Percentiles rank a stretch among this genome's conserved stretches.
These are phyloP conservation scores for Amanita phalloides DNA, from an alignment of 768 basidiomycete genomes.

Conservation along the genomic window DNA sequence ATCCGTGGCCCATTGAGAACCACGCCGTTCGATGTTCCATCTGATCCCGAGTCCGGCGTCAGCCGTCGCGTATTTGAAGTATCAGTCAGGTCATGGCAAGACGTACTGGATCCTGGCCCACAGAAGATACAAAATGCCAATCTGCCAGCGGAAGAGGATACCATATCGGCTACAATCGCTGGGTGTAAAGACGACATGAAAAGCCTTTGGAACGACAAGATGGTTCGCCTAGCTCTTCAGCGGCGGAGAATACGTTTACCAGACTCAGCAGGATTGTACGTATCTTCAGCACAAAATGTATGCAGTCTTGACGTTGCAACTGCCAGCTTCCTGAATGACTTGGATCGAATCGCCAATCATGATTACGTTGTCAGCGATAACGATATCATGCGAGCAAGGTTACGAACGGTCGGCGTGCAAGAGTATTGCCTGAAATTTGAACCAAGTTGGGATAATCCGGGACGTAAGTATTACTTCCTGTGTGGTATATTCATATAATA, in stretches of 20 bases:
- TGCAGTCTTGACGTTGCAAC: not conserved
- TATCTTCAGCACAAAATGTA: not conserved
- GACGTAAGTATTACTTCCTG: constrained; percentile 14
- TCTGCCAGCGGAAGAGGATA: constrained; percentile 16
- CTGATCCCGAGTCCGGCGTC: constrained; percentile 12
- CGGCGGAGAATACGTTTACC: constrained; percentile 38
- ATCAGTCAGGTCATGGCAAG: constrained; percentile 43
- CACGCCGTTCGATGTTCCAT: constrained; percentile 32
- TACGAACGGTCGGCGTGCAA: constrained; percentile 64
- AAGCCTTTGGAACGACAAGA: constrained; percentile 50
- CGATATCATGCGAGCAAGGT: constrained; percentile 60
- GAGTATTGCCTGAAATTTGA: constrained; percentile 46
- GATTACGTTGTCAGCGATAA: constrained; percentile 60
- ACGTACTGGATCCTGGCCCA: constrained; percentile 23
- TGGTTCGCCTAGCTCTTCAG: constrained; percentile 37
- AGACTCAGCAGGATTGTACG: constrained; percentile 63
- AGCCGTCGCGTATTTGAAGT: constrained; percentile 30
- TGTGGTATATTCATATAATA: not conserved
- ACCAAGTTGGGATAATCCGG: constrained; percentile 26
- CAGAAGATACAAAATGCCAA: constrained; percentile 1
- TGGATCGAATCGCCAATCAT: constrained; percentile 50
- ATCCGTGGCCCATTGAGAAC: constrained; percentile 24
- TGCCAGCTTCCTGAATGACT: constrained; percentile 55
- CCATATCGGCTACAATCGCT: constrained; percentile 41
- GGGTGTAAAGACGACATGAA: constrained; percentile 54